These are phyloP conservation scores for Chlorella sp. DNA, from an alignment of 139 green algal genomes.

Conservation along the genomic window DNA sequence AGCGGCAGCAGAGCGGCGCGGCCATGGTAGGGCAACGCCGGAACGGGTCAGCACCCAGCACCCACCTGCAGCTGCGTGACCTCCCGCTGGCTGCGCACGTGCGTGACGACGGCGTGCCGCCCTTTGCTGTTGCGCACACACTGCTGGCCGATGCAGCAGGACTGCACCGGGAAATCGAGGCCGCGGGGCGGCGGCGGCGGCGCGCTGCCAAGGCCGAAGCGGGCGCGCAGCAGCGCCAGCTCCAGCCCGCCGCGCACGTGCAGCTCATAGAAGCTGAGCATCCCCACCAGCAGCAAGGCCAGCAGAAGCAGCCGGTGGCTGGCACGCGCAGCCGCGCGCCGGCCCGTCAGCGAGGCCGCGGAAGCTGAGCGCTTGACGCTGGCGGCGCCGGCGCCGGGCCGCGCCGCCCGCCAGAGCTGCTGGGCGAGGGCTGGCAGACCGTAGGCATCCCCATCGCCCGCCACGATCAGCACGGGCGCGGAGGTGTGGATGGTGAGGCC, in stretches of 20 bases:
- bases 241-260: not conserved
- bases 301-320: not conserved
- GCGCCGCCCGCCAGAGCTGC: slow-evolving; percentile 3
- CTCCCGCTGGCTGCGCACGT: slow-evolving; percentile 24
- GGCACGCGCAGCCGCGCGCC: not conserved
- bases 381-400: not conserved
- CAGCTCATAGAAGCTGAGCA: not conserved
- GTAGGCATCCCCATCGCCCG: too few species aligned
- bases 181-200: not conserved
- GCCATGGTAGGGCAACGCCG: not conserved
- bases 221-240: slow-evolving; percentile 3
- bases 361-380: too few species aligned
- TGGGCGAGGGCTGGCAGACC: not conserved
- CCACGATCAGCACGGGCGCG: too few species aligned
- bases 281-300: not conserved
- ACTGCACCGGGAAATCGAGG: slow-evolving; percentile 26
- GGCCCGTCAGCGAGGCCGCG: not conserved
- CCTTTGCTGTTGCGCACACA: slow-evolving; percentile 16
- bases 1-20: too few species aligned
- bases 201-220: not conserved
- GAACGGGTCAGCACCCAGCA: not conserved
- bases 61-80: slow-evolving; percentile 23
- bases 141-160: slow-evolving; percentile 28
- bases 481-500: too few species aligned
- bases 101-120: slow-evolving; percentile 22